Conservation (phyloP, 2,329 filamentous ascomycete genomes). For the Pseudocercospora ulei region DNA sequence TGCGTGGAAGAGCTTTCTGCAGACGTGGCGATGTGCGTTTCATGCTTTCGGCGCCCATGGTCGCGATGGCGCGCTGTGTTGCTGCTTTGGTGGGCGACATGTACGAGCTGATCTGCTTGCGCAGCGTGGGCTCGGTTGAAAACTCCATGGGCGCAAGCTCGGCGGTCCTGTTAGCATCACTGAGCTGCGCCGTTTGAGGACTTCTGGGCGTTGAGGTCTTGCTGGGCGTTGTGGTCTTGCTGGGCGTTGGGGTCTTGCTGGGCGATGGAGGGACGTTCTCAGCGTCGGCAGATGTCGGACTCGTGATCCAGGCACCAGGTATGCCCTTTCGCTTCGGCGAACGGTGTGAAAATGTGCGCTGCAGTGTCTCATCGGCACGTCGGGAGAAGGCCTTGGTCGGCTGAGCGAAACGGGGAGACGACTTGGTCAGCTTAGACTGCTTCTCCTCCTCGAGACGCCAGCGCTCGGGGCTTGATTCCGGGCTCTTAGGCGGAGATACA, state of each 20-base stretch:
- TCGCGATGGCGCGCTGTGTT: slow-evolving; percentile 26
- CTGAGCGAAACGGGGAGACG: slow-evolving; percentile 28
- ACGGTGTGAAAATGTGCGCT: slow-evolving; percentile 20
- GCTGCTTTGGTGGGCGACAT: slow-evolving; percentile 31
- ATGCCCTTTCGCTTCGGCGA: slow-evolving; percentile 25
- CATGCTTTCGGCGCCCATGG: slow-evolving; percentile 18
- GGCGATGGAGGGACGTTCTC: not conserved
- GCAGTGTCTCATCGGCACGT: slow-evolving; percentile 23
- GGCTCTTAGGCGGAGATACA: not conserved
- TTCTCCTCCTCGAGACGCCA: not conserved
- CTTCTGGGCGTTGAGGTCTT: not conserved
- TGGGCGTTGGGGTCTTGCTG: not conserved
- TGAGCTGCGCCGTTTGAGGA: not conserved
- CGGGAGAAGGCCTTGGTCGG: slow-evolving; percentile 27
- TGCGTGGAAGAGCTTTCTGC: slow-evolving; percentile 12
- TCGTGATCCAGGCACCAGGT: slow-evolving; percentile 26
- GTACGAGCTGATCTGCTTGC: slow-evolving; percentile 30
- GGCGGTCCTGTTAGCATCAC: not conserved
- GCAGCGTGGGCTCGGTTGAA: slow-evolving; percentile 11
- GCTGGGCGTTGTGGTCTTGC: not conserved
- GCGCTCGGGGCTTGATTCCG: not conserved
- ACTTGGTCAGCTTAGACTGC: slow-evolving; percentile 2
- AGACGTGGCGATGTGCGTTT: slow-evolving; percentile 14
- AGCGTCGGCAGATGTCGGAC: not conserved
- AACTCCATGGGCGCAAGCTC: slow-evolving; percentile 4